Evolutionary conservation across 2,329 filamentous ascomycete genomes (phyloP).

Genomic region (Fusarium nanum): DNA sequence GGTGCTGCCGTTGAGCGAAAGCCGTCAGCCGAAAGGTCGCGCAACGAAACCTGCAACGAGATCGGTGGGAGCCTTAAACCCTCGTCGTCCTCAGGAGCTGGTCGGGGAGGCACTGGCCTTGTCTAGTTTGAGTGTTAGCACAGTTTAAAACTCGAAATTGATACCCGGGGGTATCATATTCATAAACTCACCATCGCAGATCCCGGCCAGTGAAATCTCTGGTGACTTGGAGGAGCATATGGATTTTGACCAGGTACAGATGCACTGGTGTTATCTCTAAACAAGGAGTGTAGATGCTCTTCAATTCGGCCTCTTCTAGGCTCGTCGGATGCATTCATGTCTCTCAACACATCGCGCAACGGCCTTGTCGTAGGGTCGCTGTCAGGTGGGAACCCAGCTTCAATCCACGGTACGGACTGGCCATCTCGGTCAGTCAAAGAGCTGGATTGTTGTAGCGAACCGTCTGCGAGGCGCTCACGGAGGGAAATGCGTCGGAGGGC

Average conservation of each 20-base stretch:
- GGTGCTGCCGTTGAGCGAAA: neutral
- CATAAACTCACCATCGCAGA: conserved; percentile 40
- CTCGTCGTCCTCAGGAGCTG: conserved; percentile 1
- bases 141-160: neutral
- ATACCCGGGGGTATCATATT: neutral
- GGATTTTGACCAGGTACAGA: neutral
- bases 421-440: conserved; percentile 24
- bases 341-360: conserved; percentile 45
- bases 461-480: conserved; percentile 40
- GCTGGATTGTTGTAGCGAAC: conserved; percentile 11
- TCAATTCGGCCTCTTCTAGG: conserved; percentile 45
- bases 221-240: neutral
- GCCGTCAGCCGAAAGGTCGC: conserved; percentile 2
- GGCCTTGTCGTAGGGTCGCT: conserved; percentile 28
- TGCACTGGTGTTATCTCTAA: conserved; percentile 31
- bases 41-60: conserved; percentile 3
- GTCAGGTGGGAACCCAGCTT: conserved; percentile 32
- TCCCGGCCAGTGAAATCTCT: neutral
- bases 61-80: neutral
- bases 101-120: neutral
- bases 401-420: conserved; percentile 39
- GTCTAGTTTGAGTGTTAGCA: conserved; percentile 27
- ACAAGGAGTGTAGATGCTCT: conserved; percentile 46
- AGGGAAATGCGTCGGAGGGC: conserved; percentile 46
- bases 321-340: conserved; percentile 41